Evolutionary conservation across 2,329 filamentous ascomycete species (phyloP), one percentile per base, ranked within the genome.

Genomic region (Cercospora sp.): DNA sequence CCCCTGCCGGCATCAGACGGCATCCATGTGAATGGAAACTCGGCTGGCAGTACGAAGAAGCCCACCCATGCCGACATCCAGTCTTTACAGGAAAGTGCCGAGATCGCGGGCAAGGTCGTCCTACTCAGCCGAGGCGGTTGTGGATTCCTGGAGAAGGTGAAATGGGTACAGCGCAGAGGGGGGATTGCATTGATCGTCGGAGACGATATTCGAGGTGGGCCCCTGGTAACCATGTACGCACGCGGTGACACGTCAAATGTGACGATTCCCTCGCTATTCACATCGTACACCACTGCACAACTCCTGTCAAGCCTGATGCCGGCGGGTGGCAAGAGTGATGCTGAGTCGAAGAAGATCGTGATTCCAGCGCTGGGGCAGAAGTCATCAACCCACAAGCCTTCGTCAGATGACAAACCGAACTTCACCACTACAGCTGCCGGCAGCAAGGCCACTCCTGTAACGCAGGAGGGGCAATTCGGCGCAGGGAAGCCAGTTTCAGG

Each of bases 201-300:
- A 28, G 95, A 99, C 79, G 91, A 97, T 78, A 90, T 92, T 67
- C 91, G 92, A 69, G 94, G 94, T 55, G 94, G 93, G 3, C 91
- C 91, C 40, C 82, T 99, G 69, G 92, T 98, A 61, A 95, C 96
- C 74, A 99, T 99, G 95, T 98, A 97, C 79, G 95, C 95, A n/a
- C 89, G 92, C 75, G 95, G 94, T 42, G 94, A 98, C 77, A 97
- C 94, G 3, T 96, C 94, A 36, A 97, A 97, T 75, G 88, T 98
- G 72, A 93, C 93, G 0, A 97, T 99, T 64, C 94, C 95, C 1
- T 92, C 95, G 0, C 85, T 98, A 9, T 99, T 99, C 80, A 98
- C 95, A 0, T 96, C 94, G 0, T 89, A 95, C 74, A 98, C 93
- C 0, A 98, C 94, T 0, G 95, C 95, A 1, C 94, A 97, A 78